Conservation (phyloP, 176 grass and related monocot genomes). For the Neostapfia colusana region DNA sequence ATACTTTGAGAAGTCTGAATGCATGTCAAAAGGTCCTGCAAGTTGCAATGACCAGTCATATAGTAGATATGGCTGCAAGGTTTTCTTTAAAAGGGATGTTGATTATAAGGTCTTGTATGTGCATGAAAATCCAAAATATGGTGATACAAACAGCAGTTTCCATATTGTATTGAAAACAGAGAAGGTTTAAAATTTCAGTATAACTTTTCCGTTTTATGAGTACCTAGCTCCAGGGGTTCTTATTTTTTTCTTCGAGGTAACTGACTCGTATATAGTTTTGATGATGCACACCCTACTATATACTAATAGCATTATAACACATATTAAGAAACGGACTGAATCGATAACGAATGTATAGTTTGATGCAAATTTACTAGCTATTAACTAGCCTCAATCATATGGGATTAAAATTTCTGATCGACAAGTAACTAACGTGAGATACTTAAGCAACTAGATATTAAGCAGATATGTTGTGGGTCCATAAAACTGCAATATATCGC, state of each 20-base stretch:
- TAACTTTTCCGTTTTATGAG: too few species aligned
- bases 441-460: neutral
- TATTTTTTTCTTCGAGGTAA: too few species aligned
- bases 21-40: neutral
- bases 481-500: neutral
- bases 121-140: neutral
- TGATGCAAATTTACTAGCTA: neutral
- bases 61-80: neutral
- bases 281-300: too few species aligned
- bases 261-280: too few species aligned
- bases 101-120: neutral
- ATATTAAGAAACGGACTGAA: neutral
- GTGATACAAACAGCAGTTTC: neutral
- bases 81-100: neutral
- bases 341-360: neutral
- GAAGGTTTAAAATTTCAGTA: too few species aligned
- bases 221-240: too few species aligned
- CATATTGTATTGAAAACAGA: too few species aligned
- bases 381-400: neutral
- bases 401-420: neutral
- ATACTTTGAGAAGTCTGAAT: conserved; percentile 16
- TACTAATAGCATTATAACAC: neutral
- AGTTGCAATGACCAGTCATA: conserved; percentile 25
- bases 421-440: neutral
- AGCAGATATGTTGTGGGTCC: neutral